Percentiles rank a stretch among this genome's conserved stretches.
phyloP scores from a whole-genome alignment of 257 asterid genomes.

The Lithospermum erythrorhizon region DNA sequence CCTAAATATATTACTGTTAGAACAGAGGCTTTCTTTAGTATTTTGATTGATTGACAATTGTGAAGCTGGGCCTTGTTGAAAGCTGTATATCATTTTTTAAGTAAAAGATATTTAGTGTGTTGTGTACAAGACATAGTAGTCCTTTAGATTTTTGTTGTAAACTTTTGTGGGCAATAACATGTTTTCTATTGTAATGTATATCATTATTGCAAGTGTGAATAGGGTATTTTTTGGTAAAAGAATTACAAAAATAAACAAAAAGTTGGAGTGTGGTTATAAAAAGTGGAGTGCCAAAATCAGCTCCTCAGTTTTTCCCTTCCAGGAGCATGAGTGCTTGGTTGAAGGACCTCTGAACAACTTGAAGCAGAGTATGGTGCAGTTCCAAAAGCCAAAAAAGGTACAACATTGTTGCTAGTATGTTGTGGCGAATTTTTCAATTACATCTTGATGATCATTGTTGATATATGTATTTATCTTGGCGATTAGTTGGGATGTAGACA shows the following conservation, averaged over 20 bases:
- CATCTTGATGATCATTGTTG: background rate
- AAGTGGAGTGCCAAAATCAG: background rate
- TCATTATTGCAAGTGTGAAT: background rate
- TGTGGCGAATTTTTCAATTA: background rate
- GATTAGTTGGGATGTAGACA: too few relatives aligned
- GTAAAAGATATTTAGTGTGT: too few relatives aligned
- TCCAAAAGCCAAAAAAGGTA: slow-evolving; percentile 98
- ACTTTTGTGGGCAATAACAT: too few relatives aligned
- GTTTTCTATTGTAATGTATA: background rate
- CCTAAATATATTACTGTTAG: too few relatives aligned
- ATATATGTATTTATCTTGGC: too few relatives aligned
- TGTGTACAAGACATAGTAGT: too few relatives aligned
- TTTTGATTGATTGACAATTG: too few relatives aligned
- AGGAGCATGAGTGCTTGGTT: slow-evolving; percentile 98
- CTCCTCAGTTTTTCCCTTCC: slow-evolving; percentile 4
- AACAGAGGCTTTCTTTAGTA: too few relatives aligned
- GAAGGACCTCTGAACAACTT: slow-evolving; percentile 97
- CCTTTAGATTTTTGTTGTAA: too few relatives aligned
- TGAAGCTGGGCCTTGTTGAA: too few relatives aligned
- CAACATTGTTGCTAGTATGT: background rate
- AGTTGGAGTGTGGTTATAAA: background rate
- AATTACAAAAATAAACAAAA: too few relatives aligned
- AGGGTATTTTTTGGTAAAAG: background rate
- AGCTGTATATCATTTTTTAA: too few relatives aligned
- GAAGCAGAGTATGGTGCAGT: slow-evolving; percentile 99